Evolutionary conservation across 75 land plant species (phyloP).

Genomic region (Azolla pinnata): DNA sequence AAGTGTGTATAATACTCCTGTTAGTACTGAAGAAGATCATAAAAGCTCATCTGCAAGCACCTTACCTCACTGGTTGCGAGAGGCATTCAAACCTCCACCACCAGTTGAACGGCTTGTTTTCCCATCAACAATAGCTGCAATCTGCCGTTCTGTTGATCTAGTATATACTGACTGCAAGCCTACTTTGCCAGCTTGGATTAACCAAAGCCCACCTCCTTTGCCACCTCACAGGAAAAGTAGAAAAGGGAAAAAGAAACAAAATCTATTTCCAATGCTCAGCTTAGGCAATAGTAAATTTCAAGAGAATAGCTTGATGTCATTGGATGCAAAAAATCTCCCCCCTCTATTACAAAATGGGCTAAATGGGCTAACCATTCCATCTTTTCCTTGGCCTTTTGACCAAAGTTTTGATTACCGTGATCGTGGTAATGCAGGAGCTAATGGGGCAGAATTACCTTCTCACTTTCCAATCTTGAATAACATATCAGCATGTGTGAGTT

Average conservation of each 20-base stretch:
- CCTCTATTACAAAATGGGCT: too few relatives aligned
- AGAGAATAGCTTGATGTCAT: background rate
- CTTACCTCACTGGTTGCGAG: slow-evolving; percentile 93
- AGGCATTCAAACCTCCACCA: slow-evolving; percentile 57
- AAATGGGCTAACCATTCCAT: background rate
- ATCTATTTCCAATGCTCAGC: slow-evolving; percentile 1
- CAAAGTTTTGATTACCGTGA: background rate
- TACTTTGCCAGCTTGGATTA: slow-evolving; percentile 53
- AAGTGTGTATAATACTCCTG: slow-evolving; percentile 1
- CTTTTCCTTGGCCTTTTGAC: background rate
- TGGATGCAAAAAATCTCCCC: background rate
- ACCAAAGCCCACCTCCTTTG: slow-evolving; percentile 57
- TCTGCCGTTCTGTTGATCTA: slow-evolving; percentile 68
- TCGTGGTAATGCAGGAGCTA: background rate
- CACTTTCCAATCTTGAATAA: background rate
- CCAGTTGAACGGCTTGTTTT: slow-evolving; percentile 44
- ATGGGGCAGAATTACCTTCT: too few relatives aligned
- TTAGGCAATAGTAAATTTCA: background rate
- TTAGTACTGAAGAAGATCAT: slow-evolving; percentile 14
- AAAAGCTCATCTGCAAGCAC: slow-evolving; percentile 30
- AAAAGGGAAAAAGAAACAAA: slow-evolving; percentile 42
- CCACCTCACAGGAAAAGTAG: slow-evolving; percentile 40
- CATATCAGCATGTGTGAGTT: background rate
- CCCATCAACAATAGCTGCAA: slow-evolving; percentile 76
- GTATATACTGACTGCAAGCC: slow-evolving; percentile 62